Conservation (phyloP, 2,329 filamentous ascomycete species). For the Xylariaceae sp. region DNA sequence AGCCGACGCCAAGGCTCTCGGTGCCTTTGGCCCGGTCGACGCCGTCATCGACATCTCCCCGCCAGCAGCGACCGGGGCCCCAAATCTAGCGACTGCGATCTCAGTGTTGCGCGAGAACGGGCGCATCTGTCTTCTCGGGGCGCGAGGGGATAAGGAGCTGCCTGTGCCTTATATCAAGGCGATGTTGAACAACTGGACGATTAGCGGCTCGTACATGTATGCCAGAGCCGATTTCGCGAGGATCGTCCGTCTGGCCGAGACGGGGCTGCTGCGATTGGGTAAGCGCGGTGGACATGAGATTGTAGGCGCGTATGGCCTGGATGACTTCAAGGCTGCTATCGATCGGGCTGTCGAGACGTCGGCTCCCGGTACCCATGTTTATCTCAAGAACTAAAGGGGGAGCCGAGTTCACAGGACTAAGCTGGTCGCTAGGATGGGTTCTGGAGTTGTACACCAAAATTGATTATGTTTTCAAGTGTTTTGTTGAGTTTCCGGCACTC, state of each 20-base stretch:
- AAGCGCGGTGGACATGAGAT: slow-evolving; percentile 7
- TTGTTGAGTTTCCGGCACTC: too few relatives aligned
- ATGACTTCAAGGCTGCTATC: background rate
- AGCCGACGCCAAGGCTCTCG: background rate
- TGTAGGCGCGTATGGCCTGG: background rate
- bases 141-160: background rate
- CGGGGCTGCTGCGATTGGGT: slow-evolving; percentile 14
- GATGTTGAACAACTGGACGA: slow-evolving; percentile 11
- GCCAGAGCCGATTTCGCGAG: slow-evolving; percentile 11
- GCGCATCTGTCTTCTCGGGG: background rate
- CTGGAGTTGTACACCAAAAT: too few relatives aligned
- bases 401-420: too few relatives aligned
- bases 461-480: too few relatives aligned
- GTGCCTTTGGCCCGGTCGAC: slow-evolving; percentile 6
- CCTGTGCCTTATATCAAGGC: slow-evolving; percentile 1
- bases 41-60: slow-evolving; percentile 7
- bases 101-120: background rate
- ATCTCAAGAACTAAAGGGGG: background rate
- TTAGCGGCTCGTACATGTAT: slow-evolving; percentile 15
- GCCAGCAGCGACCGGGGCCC: slow-evolving; percentile 5
- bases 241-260: slow-evolving; percentile 15
- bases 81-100: background rate
- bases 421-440: too few relatives aligned
- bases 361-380: background rate
- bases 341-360: background rate